Percentiles rank a stretch among this genome's conserved stretches.
Evolutionary conservation across 2,329 filamentous ascomycete species (phyloP).

Genomic region (Penicillium sp.): DNA sequence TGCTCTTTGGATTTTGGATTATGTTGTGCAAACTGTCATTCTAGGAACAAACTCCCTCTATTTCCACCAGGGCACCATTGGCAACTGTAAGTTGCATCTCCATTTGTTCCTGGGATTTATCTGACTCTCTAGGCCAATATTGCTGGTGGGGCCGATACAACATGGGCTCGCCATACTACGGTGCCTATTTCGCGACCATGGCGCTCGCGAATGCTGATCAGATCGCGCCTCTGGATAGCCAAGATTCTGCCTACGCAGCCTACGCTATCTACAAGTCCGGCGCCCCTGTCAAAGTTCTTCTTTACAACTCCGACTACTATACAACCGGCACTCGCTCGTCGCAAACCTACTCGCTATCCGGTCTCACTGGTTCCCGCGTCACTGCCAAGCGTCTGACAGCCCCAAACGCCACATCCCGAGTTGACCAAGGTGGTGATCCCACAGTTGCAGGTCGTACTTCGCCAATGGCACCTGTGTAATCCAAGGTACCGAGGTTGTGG

Average conservation of each 20-base stretch:
- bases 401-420: conserved; percentile 45
- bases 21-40: conserved; percentile 36
- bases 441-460: conserved; percentile 51
- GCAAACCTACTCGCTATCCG: conserved; percentile 48
- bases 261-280: conserved; percentile 50
- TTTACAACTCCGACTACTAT: conserved; percentile 40
- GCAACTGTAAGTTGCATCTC: conserved; percentile 45
- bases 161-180: conserved; percentile 57
- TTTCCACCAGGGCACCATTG: conserved; percentile 56
- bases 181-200: conserved; percentile 52
- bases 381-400: conserved; percentile 51
- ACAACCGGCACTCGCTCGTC: conserved; percentile 25
- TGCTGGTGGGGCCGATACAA: conserved; percentile 53
- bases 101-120: background rate
- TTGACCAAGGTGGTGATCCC: conserved; percentile 47
- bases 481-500: conserved; percentile 36
- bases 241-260: conserved; percentile 46
- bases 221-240: conserved; percentile 50
- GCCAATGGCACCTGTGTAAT: conserved; percentile 49
- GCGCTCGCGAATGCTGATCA: conserved; percentile 47
- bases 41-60: conserved; percentile 43
- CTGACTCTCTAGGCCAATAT: conserved; percentile 39
- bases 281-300: conserved; percentile 41
- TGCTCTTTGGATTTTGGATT: conserved; percentile 56
- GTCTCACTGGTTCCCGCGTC: conserved; percentile 40